phyloP scores from a whole-genome alignment of 179 eudicot species.

The Spinacia oleracea region DNA sequence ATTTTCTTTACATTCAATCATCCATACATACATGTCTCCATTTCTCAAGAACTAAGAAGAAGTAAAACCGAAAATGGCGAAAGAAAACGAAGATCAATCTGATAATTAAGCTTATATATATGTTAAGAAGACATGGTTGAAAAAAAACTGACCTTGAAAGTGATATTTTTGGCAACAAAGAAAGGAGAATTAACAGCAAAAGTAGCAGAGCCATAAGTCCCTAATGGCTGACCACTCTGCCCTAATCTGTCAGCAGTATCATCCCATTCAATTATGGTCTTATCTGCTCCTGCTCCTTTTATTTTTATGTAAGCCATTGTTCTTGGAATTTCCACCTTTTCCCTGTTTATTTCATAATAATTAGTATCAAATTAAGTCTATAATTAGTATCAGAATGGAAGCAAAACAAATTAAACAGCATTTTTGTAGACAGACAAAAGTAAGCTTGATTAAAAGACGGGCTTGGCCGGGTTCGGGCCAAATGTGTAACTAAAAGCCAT shows the following conservation, averaged over 20 bases:
- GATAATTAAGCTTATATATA: too few species aligned
- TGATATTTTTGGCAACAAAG: slow-evolving; percentile 72
- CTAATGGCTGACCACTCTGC: slow-evolving; percentile 56
- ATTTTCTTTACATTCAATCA: too few species aligned
- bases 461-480: too few species aligned
- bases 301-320: slow-evolving; percentile 62
- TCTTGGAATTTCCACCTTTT: slow-evolving; percentile 68
- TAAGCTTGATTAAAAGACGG: too few species aligned
- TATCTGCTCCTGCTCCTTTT: slow-evolving; percentile 55
- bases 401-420: too few species aligned
- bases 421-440: too few species aligned
- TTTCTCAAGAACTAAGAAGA: not conserved
- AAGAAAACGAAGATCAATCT: too few species aligned
- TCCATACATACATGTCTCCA: not conserved
- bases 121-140: not conserved
- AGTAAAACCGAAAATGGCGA: too few species aligned
- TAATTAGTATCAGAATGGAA: not conserved
- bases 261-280: slow-evolving; percentile 70
- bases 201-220: slow-evolving; percentile 80
- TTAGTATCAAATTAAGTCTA: not conserved
- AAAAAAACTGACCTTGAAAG: slow-evolving; percentile 59
- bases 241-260: slow-evolving; percentile 71
- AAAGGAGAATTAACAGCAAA: slow-evolving; percentile 75
- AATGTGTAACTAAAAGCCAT: too few species aligned
- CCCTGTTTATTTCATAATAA: slow-evolving; percentile 44